Evolutionary conservation across 2,329 filamentous ascomycete genomes (phyloP).

Genomic region (Pochonia chlamydosporia): DNA sequence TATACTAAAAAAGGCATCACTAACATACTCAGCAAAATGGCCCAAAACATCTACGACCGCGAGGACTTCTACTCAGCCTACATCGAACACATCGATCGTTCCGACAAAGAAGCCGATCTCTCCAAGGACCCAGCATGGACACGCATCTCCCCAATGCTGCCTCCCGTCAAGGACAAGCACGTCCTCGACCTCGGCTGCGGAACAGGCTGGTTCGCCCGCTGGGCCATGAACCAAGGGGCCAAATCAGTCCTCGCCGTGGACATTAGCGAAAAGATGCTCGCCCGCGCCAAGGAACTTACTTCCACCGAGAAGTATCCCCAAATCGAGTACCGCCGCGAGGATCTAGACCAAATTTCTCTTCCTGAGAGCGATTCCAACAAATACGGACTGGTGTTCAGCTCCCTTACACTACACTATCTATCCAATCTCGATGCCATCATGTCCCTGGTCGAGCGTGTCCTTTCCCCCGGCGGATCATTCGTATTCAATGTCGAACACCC

Average conservation of each 20-base stretch:
- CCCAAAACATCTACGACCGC: constrained; percentile 37
- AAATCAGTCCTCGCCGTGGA: constrained; percentile 30
- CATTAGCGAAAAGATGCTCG: constrained; percentile 38
- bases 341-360: constrained; percentile 26
- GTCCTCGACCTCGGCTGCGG: constrained; percentile 42
- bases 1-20: no score
- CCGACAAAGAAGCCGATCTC: constrained; percentile 28
- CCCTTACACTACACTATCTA: constrained; percentile 36
- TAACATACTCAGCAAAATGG: no score
- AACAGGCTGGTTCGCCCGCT: constrained; percentile 40
- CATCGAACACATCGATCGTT: constrained; percentile 30
- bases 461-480: constrained; percentile 28
- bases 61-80: constrained; percentile 37
- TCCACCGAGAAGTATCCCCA: constrained; percentile 8
- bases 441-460: constrained; percentile 21
- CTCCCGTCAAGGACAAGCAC: constrained; percentile 20
- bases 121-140: constrained; percentile 37
- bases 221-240: constrained; percentile 32
- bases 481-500: constrained; percentile 44
- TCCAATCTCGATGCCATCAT: constrained; percentile 25
- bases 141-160: constrained; percentile 32
- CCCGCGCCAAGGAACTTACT: constrained; percentile 24
- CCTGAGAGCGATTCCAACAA: constrained; percentile 2
- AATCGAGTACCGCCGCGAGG: constrained; percentile 26
- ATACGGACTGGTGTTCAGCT: constrained; percentile 35